phyloP scores from a whole-genome alignment of 2,329 filamentous ascomycete genomes.

The Paraconiothyrium sp. region DNA sequence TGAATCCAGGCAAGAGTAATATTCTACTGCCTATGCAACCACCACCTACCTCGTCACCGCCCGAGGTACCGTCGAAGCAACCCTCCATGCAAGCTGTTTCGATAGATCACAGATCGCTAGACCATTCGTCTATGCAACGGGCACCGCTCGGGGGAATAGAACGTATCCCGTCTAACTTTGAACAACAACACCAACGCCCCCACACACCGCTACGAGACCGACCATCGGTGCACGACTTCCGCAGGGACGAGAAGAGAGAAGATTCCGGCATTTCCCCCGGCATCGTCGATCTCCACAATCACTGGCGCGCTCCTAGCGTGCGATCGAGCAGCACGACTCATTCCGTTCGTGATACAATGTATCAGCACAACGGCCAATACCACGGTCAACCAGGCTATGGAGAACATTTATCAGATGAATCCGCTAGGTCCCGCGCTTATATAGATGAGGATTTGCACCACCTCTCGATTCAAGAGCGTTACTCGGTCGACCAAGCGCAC shows the following conservation, averaged over 20 bases:
- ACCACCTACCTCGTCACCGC: slow-evolving; percentile 43
- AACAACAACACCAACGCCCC: slow-evolving; percentile 8
- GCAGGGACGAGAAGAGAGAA: slow-evolving; percentile 14
- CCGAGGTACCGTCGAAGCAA: slow-evolving; percentile 37
- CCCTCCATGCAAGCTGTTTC: slow-evolving; percentile 12
- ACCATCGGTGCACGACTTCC: slow-evolving; percentile 27
- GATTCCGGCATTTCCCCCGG: slow-evolving; percentile 25
- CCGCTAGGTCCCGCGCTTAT: slow-evolving; percentile 31
- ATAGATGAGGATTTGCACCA: slow-evolving; percentile 38
- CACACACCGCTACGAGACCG: slow-evolving; percentile 21
- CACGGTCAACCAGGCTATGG: slow-evolving; percentile 37
- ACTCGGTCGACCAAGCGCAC: slow-evolving; percentile 23
- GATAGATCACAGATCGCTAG: slow-evolving; percentile 4
- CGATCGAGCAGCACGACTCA: slow-evolving; percentile 31
- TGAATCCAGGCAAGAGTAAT: slow-evolving; percentile 47
- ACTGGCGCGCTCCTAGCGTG: slow-evolving; percentile 40
- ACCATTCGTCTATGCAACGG: slow-evolving; percentile 1
- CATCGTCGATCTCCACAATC: slow-evolving; percentile 37
- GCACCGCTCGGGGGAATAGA: not conserved
- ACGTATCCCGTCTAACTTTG: slow-evolving; percentile 2
- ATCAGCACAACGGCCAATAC: slow-evolving; percentile 30
- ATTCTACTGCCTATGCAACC: slow-evolving; percentile 39
- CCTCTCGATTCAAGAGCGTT: slow-evolving; percentile 34
- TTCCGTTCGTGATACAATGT: slow-evolving; percentile 41
- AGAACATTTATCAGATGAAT: slow-evolving; percentile 33